These are phyloP conservation scores for Phycomyces blakesleeanus DNA, from an alignment of 192 early-diverging fungal genomes.

Conservation along the genomic window DNA sequence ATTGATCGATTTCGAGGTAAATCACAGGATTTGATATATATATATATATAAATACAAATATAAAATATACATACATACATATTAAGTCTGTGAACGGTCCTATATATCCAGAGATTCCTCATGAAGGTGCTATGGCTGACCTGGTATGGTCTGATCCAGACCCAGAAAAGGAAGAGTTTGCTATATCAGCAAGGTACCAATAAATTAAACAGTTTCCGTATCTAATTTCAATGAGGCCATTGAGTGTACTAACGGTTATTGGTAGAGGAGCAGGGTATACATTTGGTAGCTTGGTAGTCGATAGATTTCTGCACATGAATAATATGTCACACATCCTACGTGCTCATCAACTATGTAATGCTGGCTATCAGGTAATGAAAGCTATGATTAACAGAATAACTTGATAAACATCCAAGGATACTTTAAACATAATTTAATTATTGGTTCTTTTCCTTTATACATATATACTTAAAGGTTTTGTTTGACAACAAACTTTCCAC, in stretches of 20 bases:
- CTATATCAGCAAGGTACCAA: conserved; percentile 75
- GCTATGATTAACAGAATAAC: background rate
- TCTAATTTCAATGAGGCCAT: too few species aligned
- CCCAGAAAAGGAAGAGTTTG: conserved; percentile 71
- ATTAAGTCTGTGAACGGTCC: too few species aligned
- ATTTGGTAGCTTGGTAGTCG: conserved; percentile 77
- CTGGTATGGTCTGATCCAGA: conserved; percentile 91
- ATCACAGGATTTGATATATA: too few species aligned
- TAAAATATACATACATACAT: background rate
- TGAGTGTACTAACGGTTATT: background rate
- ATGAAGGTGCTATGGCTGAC: conserved; percentile 92
- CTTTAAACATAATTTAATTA: too few species aligned
- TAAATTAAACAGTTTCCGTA: too few species aligned
- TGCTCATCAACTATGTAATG: conserved; percentile 87
- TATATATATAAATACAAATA: background rate
- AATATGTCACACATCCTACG: conserved; percentile 75
- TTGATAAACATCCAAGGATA: conserved; percentile 6
- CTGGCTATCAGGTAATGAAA: conserved; percentile 65
- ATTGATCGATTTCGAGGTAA: conserved; percentile 80
- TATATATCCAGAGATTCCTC: conserved; percentile 86
- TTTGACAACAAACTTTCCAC: conserved; percentile 84
- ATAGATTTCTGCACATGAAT: conserved; percentile 77
- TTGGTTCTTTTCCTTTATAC: too few species aligned
- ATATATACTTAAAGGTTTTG: conserved; percentile 51
- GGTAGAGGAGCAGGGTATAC: conserved; percentile 82